phyloP scores from a whole-genome alignment of 2,329 filamentous ascomycete species.

The Anisogramma anomala region DNA sequence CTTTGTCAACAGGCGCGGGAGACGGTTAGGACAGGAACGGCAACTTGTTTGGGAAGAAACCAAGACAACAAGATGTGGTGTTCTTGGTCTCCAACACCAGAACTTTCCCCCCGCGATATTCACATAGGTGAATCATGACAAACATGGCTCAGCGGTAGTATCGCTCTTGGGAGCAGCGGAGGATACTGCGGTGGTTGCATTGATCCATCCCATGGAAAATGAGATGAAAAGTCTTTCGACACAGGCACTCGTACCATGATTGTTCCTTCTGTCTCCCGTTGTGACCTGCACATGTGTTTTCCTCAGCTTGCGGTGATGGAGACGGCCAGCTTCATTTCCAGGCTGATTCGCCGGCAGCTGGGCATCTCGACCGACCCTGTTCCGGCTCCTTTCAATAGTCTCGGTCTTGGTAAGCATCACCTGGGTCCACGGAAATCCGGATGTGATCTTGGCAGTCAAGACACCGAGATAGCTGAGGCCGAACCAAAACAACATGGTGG shows the following conservation, averaged over 20 bases:
- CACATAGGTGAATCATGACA: conserved; percentile 4
- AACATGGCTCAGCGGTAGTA: conserved; percentile 10
- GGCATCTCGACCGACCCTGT: too few relatives aligned
- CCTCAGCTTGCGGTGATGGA: too few relatives aligned
- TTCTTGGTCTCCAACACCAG: conserved; percentile 5
- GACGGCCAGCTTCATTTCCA: too few relatives aligned
- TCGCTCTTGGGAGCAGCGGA: conserved; percentile 6
- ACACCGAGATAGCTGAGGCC: too few relatives aligned
- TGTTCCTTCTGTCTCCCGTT: too few relatives aligned
- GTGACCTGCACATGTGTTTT: too few relatives aligned
- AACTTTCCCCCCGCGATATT: background rate
- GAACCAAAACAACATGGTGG: too few relatives aligned
- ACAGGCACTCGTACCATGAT: background rate
- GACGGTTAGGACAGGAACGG: background rate
- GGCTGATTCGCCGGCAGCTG: too few relatives aligned
- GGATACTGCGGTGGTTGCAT: background rate
- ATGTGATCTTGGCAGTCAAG: too few relatives aligned
- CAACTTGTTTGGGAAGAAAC: background rate
- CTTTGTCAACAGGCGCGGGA: conserved; percentile 12
- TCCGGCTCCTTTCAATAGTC: too few relatives aligned
- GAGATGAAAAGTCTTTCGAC: background rate
- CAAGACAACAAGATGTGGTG: conserved; percentile 4
- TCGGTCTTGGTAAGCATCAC: too few relatives aligned
- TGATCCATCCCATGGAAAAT: background rate
- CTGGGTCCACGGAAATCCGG: too few relatives aligned